Evolutionary conservation across 495 filamentous ascomycete genomes (phyloP).

Genomic region (Xylaria cubensis): DNA sequence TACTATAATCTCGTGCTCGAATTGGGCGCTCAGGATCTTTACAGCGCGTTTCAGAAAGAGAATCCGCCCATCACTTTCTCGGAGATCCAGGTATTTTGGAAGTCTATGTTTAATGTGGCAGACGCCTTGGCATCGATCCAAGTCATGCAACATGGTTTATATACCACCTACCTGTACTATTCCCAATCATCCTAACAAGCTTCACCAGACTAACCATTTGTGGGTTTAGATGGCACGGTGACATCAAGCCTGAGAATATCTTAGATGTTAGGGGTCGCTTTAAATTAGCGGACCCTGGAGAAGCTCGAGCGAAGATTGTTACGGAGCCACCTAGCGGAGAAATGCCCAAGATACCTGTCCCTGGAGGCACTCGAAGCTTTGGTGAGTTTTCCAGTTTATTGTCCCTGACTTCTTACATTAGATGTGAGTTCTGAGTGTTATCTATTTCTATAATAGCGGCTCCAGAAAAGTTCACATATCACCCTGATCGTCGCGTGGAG

Average conservation of each 20-base stretch:
- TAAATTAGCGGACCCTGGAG: conserved; percentile 48
- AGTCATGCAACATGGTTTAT: conserved; percentile 25
- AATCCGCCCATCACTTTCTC: conserved; percentile 36
- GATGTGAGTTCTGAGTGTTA: background rate
- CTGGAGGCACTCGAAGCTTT: conserved; percentile 14
- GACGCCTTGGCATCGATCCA: conserved; percentile 34
- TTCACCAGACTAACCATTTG: background rate
- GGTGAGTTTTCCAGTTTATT: background rate
- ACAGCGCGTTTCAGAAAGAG: conserved; percentile 35
- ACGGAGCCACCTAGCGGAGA: conserved; percentile 35
- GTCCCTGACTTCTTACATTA: background rate
- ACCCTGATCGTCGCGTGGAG: conserved; percentile 10
- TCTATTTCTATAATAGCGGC: conserved; percentile 40
- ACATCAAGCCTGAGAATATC: conserved; percentile 53
- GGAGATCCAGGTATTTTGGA: conserved; percentile 43
- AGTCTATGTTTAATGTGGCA: conserved; percentile 41
- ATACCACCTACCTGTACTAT: conserved; percentile 34
- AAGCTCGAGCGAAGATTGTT: conserved; percentile 40
- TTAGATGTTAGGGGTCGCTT: conserved; percentile 41
- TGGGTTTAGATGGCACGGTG: conserved; percentile 44
- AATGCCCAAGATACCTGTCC: conserved; percentile 4
- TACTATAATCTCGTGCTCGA: conserved; percentile 44
- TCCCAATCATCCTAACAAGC: background rate
- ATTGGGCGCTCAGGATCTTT: conserved; percentile 43
- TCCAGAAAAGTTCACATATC: conserved; percentile 28